Conservation (phyloP, 805 yeast species). For the Metschnikowia matae region DNA sequence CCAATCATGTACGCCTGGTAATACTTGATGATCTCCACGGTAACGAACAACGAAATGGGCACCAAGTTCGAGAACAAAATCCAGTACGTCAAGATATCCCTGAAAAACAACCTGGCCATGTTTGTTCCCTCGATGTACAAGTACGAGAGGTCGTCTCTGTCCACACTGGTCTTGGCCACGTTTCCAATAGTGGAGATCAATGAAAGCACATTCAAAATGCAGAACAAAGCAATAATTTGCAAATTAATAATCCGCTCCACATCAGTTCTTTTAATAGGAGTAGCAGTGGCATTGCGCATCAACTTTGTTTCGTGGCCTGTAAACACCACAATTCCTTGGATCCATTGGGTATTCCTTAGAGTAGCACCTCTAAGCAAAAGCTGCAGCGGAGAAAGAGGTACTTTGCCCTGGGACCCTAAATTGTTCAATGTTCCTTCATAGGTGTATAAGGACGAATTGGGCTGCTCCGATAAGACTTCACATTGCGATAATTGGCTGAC, state of each 20-base stretch:
- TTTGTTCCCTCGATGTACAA: constrained; percentile 65
- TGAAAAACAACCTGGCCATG: constrained; percentile 69
- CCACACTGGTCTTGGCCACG: constrained; percentile 62
- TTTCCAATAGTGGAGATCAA: constrained; percentile 85
- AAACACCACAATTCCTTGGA: constrained; percentile 87
- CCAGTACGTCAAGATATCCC: constrained; percentile 91
- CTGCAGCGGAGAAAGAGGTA: constrained; percentile 87
- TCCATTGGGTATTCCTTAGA: constrained; percentile 90
- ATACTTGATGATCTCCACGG: constrained; percentile 92
- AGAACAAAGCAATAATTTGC: constrained; percentile 85
- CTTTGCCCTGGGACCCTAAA: constrained; percentile 40
- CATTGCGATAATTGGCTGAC: constrained; percentile 28
- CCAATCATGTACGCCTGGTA: constrained; percentile 93
- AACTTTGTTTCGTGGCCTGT: constrained; percentile 98
- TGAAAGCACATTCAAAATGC: constrained; percentile 69
- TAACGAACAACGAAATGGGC: constrained; percentile 95
- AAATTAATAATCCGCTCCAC: constrained; percentile 92
- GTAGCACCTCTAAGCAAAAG: constrained; percentile 93
- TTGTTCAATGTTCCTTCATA: constrained; percentile 82
- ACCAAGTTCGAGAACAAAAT: constrained; percentile 92
- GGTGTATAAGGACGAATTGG: constrained; percentile 90
- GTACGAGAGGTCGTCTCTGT: constrained; percentile 54
- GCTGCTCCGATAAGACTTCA: constrained; percentile 76
- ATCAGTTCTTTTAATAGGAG: constrained; percentile 96
- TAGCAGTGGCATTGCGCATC: constrained; percentile 98